A percentile compares a stretch with the other conserved stretches of the same genome.
These are phyloP conservation scores for Isoetes engelmannii DNA, from an alignment of 83 land plant genomes.

Conservation along the genomic window DNA sequence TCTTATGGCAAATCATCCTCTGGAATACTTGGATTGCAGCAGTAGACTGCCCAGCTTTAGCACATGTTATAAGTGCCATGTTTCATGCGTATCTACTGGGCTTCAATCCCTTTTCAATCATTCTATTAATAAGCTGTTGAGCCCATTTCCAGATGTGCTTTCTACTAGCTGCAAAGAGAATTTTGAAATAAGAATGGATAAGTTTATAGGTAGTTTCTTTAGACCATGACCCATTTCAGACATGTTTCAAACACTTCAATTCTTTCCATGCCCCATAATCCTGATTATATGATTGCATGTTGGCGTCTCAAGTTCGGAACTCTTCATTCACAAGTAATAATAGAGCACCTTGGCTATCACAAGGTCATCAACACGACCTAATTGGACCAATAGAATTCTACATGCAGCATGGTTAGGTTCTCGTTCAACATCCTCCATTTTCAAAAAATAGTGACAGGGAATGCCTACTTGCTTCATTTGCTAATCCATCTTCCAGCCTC, in stretches of 20 bases:
- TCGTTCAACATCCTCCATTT: too few relatives aligned
- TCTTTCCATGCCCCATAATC: conserved; percentile 69
- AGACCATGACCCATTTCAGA: conserved; percentile 58
- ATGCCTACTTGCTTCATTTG: too few relatives aligned
- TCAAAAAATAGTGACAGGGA: too few relatives aligned
- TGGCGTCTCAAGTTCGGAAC: conserved; percentile 37
- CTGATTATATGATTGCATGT: conserved; percentile 71
- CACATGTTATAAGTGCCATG: conserved; percentile 67
- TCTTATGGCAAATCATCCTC: conserved; percentile 61
- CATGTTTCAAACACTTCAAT: conserved; percentile 72
- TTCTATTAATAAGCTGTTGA: conserved; percentile 52
- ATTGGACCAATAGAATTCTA: conserved; percentile 52
- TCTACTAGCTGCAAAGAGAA: conserved; percentile 55
- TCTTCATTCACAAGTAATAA: conserved; percentile 39
- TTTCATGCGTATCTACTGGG: conserved; percentile 65
- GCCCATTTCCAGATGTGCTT: conserved; percentile 75
- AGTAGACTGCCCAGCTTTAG: conserved; percentile 49
- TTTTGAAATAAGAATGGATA: conserved; percentile 52
- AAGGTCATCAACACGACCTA: conserved; percentile 38
- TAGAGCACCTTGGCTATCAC: conserved; percentile 48
- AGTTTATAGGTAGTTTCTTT: conserved; percentile 50
- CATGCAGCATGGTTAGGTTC: too few relatives aligned
- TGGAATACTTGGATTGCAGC: conserved; percentile 59
- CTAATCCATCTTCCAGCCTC: too few relatives aligned
- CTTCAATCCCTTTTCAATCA: conserved; percentile 66